A percentile compares a stretch with the other conserved stretches of the same genome.
phyloP scores from a whole-genome alignment of 1,284 basidiomycete genomes.

The Meira nashicola region DNA sequence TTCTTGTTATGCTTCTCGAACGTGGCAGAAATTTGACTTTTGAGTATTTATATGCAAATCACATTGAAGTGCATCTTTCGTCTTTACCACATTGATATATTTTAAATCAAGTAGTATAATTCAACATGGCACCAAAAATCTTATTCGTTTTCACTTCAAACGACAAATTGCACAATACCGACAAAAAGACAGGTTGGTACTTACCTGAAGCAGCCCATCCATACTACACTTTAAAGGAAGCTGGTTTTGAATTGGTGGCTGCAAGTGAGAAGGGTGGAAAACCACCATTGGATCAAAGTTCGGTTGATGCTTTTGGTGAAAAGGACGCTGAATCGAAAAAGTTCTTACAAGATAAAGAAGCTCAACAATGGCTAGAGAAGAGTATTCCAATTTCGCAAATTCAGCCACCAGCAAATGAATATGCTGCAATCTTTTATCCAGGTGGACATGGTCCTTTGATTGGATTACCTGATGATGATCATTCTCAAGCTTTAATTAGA shows the following conservation, averaged over 20 bases:
- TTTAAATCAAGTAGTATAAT: no score
- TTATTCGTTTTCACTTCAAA: slow-evolving; percentile 73
- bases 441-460: slow-evolving; percentile 59
- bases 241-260: slow-evolving; percentile 64
- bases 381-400: slow-evolving; percentile 65
- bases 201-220: slow-evolving; percentile 61
- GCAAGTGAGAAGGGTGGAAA: slow-evolving; percentile 68
- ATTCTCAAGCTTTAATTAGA: slow-evolving; percentile 30
- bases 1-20: no score
- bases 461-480: slow-evolving; percentile 35
- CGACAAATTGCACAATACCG: slow-evolving; percentile 62
- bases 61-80: no score
- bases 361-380: slow-evolving; percentile 58
- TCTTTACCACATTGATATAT: no score
- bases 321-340: slow-evolving; percentile 58
- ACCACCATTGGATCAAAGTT: slow-evolving; percentile 66
- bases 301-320: slow-evolving; percentile 61
- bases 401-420: slow-evolving; percentile 58
- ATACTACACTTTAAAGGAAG: slow-evolving; percentile 63
- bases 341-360: slow-evolving; percentile 64
- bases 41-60: no score
- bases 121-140: slow-evolving; percentile 47
- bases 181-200: slow-evolving; percentile 60
- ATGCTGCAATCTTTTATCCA: slow-evolving; percentile 71
- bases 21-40: no score